Base-by-base conservation (phyloP, 306 rosid species). In the Cucurbita pepo region DNA sequence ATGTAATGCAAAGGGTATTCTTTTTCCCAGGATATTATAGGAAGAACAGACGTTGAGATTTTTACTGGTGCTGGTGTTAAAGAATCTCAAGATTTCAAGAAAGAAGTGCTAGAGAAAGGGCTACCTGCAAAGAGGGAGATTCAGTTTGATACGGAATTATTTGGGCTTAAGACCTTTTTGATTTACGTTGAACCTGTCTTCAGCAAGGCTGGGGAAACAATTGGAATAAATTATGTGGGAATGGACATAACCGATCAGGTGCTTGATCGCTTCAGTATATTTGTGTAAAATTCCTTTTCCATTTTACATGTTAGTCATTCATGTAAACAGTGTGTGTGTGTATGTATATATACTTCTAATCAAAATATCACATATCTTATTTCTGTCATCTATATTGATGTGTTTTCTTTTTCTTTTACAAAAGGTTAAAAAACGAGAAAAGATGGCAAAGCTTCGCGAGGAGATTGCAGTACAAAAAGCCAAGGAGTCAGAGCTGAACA, bases 211-310 rank as follows among this genome's bases (percentile, higher is more conserved):
- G 97, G 97, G 74, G 94, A 88, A 78, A 93, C 91, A 51, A 83
- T 93, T 76, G 98, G 98, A 73, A 85, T 93, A 80, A 90, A 93
- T 30, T 93, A 93, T 74, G 90, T 93, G 96, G 98, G 96, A 71
- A 93, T 93, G 96, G 98, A 93, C 83, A 87, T 90, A 74, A 86
- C 96, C 37, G 98, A 90, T 82, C 98, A 93, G 96, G 96, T 92
- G 71, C 53, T 22, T 40, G 9, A 53, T 62, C 5, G 51, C 59
- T 64, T 48, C 54, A 19, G 36, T 52, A 18, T 61, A 7, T 19
- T 25, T 22, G 10, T 50, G 8, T 16, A 5, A 41, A 58, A 43
- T 45, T 53, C 38, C 44, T 74, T 48, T 58, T 19, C 25, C 6
- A 40, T 19, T 45, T 16, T 74, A 59, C 44, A 2, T 6, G 25